Percentiles rank a stretch among this genome's conserved stretches.
These are phyloP conservation scores for Pistacia integerrima DNA, from an alignment of 345 rosid genomes.

Conservation along the genomic window DNA sequence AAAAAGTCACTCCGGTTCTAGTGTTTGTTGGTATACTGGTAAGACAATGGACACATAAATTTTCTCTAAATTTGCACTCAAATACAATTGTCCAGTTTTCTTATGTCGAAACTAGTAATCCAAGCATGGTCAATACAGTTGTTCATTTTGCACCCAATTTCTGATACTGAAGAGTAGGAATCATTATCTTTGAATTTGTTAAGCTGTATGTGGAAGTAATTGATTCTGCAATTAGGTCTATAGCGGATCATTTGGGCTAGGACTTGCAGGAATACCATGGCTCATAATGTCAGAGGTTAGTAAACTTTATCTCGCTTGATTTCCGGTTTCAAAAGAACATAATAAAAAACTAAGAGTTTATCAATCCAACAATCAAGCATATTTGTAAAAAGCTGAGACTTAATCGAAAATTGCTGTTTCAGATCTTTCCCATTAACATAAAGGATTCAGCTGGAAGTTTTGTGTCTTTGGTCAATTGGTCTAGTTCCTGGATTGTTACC, in stretches of 20 bases:
- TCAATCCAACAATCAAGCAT: too few relatives aligned
- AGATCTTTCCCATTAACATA: slow-evolving; percentile 58
- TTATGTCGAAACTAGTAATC: too few relatives aligned
- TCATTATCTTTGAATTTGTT: background rate
- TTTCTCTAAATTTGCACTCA: background rate
- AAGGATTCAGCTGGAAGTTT: slow-evolving; percentile 62
- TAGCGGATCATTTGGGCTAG: background rate
- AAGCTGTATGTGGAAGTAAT: background rate
- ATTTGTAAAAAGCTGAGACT: background rate
- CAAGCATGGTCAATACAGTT: background rate
- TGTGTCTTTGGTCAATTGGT: slow-evolving; percentile 46
- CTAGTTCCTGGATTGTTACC: slow-evolving; percentile 44
- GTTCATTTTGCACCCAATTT: background rate
- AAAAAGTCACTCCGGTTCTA: slow-evolving; percentile 13
- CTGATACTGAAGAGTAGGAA: background rate
- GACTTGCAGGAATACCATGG: slow-evolving; percentile 16
- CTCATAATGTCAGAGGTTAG: slow-evolving; percentile 21
- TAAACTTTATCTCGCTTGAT: too few relatives aligned
- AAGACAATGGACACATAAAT: background rate
- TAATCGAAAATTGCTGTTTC: background rate
- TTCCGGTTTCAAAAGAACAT: background rate
- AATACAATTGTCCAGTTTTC: too few relatives aligned
- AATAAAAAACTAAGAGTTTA: too few relatives aligned
- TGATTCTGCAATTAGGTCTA: slow-evolving; percentile 1
- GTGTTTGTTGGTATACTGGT: slow-evolving; percentile 19